Evolutionary conservation across 2,329 filamentous ascomycete genomes (phyloP).

Genomic region (Calonectria pteridis): DNA sequence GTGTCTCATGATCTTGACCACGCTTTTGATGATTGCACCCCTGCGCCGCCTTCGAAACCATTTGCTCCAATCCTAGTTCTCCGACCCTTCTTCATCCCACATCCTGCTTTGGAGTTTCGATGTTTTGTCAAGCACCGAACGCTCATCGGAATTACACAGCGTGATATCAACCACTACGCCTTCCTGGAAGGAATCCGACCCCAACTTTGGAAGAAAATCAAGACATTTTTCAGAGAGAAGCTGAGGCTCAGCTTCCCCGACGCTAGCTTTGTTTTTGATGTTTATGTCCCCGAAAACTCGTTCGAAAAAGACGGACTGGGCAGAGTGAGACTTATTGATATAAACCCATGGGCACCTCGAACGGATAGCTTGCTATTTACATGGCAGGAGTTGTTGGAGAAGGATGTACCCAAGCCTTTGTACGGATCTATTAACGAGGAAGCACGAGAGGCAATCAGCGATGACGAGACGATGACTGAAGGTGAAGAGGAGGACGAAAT

Average conservation of each 20-base stretch:
- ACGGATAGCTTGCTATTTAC: constrained; percentile 92
- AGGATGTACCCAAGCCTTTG: constrained; percentile 71
- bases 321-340: constrained; percentile 87
- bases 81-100: constrained; percentile 87
- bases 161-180: constrained; percentile 90
- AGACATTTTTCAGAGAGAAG: constrained; percentile 81
- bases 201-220: constrained; percentile 76
- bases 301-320: constrained; percentile 71
- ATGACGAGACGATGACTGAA: constrained; percentile 53
- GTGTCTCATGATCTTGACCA: constrained; percentile 94
- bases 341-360: constrained; percentile 92
- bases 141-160: constrained; percentile 86
- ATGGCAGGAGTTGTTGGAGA: constrained; percentile 86
- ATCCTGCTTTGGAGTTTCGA: constrained; percentile 92
- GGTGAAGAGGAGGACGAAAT: constrained; percentile 57
- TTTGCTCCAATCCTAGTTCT: constrained; percentile 87
- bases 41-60: constrained; percentile 53
- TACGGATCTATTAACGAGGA: constrained; percentile 58
- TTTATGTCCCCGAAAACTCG: constrained; percentile 83
- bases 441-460: constrained; percentile 50
- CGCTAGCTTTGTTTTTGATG: constrained; percentile 87
- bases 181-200: constrained; percentile 78
- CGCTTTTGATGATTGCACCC: constrained; percentile 80
- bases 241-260: constrained; percentile 86
- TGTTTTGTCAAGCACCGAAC: constrained; percentile 90